These are phyloP conservation scores for Funneliformis mosseae DNA, from an alignment of 192 early-diverging fungal genomes.

Conservation along the genomic window DNA sequence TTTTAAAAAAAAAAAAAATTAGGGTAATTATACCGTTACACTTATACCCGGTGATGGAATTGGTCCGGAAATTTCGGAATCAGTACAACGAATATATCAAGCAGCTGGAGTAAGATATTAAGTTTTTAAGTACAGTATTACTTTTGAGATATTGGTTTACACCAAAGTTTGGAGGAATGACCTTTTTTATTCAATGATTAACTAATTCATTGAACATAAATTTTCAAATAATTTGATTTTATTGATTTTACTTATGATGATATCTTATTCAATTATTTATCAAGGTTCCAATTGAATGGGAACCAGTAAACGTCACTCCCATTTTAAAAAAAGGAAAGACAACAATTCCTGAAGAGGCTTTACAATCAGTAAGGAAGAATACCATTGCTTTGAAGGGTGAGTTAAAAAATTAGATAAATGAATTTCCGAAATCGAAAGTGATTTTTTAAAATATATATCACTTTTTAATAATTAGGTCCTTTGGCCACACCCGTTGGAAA, in stretches of 20 bases:
- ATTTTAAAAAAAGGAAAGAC: conserved; percentile 84
- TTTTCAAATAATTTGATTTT: not conserved
- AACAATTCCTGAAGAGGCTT: conserved; percentile 89
- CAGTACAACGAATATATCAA: conserved; percentile 89
- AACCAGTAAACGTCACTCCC: conserved; percentile 92
- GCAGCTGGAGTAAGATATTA: conserved; percentile 73
- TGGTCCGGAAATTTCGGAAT: conserved; percentile 94
- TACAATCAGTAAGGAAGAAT: conserved; percentile 90
- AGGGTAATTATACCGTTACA: conserved; percentile 87
- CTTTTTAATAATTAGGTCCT: conserved; percentile 55
- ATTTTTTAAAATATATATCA: not conserved
- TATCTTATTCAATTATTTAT: not conserved
- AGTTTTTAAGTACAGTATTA: not conserved
- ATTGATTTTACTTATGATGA: not conserved
- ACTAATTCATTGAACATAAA: not conserved
- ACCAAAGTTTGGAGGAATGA: not conserved
- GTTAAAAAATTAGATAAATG: not conserved
- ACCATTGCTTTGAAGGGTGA: conserved; percentile 92
- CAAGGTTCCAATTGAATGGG: conserved; percentile 92
- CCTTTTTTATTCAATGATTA: not conserved
- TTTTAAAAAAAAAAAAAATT: not conserved
- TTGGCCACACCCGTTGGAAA: conserved; percentile 98
- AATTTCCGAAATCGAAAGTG: not conserved
- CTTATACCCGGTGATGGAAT: conserved; percentile 99
- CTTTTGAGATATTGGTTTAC: not conserved